Base-by-base conservation (phyloP, 345 rosid genomes). In the Acer saccharum region DNA sequence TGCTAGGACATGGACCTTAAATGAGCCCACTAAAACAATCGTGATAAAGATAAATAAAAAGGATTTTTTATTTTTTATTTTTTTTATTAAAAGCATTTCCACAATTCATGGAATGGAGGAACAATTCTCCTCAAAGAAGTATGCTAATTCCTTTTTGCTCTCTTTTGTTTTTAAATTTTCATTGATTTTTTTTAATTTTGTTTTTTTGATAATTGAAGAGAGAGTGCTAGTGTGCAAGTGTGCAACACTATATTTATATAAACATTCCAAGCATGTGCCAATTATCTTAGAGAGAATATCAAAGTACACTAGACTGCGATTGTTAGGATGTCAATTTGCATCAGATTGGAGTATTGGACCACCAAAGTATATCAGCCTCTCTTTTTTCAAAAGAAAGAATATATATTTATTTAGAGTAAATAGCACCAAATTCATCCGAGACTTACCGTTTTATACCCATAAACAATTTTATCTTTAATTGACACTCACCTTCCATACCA, bases 101-200 rank as follows among this genome's bases (percentile, higher is more conserved):
- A 69, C 68, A 48, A 58, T 73, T 73, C 78, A 29, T 29, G 32
- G 32, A 29, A 48, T 77, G 85, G 85, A 79, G 69, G 69, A 83
- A 79, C 66, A 44, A 61, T 72, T 72, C 62, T 50, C 50, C 17
- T 2, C 6, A 72, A 61, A 57, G 14, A 43, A 10, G 7, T 4
- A 21, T 1, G 20, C 27, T 27, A 48, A 27, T 27, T 29, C 10
- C 12, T 25, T 48, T 25, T 25, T 25, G 27, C 27, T 25, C 27
- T 25, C 27, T 25, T 25, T 25, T 25, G 27, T 25, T 25, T 25
- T 25, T 25, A 25, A 25, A 25, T 25, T 25, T 63, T 55, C 65
- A 6, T 3, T 29, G 32, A 29, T 29, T 29, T 29, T 29, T 29
- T 29, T 29, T 2, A 29, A 29, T 29, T 29, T 29, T 29, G 3